Conservation (phyloP, 345 rosid species). For the Heritiera fomes region DNA sequence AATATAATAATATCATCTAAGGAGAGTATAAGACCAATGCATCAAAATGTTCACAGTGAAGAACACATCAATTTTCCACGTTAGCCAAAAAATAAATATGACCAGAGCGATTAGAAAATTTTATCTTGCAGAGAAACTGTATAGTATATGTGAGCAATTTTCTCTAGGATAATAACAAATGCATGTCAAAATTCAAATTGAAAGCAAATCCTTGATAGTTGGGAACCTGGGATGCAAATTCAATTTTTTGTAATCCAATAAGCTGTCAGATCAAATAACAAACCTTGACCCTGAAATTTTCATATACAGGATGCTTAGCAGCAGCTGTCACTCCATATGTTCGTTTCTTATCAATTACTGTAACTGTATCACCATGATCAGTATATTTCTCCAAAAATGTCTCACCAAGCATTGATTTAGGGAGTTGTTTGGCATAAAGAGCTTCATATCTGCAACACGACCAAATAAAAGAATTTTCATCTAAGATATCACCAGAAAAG, state of each 20-base stretch:
- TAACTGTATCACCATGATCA: conserved; percentile 90
- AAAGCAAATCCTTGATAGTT: background rate
- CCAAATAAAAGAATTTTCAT: background rate
- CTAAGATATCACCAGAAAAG: background rate
- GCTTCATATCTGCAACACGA: conserved; percentile 71
- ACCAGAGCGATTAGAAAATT: conserved; percentile 1
- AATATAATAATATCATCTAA: background rate
- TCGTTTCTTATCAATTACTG: conserved; percentile 68
- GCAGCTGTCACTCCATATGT: conserved; percentile 75
- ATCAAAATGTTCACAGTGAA: background rate
- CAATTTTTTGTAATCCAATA: background rate
- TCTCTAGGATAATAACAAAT: background rate
- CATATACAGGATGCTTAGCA: conserved; percentile 29
- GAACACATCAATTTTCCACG: background rate
- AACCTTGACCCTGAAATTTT: conserved; percentile 18
- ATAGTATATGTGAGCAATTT: background rate
- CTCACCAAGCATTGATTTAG: conserved; percentile 72
- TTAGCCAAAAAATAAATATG: background rate
- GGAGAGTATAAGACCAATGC: background rate
- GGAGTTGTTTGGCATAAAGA: conserved; percentile 70
- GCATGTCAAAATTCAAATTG: background rate
- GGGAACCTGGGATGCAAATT: background rate
- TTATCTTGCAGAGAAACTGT: background rate
- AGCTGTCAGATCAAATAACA: background rate
- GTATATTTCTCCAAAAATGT: conserved; percentile 58